These are phyloP conservation scores for Solanum pinnatisectum DNA, from an alignment of 257 asterid species.

Conservation along the genomic window DNA sequence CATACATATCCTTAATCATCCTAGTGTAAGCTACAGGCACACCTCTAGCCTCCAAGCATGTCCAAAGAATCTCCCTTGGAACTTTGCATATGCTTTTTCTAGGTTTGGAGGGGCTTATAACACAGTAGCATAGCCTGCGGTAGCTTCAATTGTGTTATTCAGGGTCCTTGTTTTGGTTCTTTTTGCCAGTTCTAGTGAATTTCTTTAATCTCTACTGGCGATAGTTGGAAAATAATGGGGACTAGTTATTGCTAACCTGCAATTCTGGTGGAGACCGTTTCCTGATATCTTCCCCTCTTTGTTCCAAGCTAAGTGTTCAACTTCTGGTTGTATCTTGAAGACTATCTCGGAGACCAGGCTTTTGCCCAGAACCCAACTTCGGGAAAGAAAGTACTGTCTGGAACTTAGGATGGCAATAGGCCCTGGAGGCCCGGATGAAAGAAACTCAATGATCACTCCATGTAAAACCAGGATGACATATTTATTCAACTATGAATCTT, in stretches of 20 bases:
- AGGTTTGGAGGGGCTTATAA: neutral
- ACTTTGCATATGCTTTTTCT: no score
- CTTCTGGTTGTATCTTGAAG: neutral
- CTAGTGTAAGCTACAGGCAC: no score
- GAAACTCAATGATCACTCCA: neutral
- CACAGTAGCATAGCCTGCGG: neutral
- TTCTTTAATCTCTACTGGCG: neutral
- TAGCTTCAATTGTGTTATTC: neutral
- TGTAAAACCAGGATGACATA: neutral
- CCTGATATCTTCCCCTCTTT: neutral
- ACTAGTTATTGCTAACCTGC: neutral
- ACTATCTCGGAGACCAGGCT: neutral
- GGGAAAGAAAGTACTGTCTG: neutral
- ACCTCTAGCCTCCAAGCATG: no score
- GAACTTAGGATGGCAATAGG: neutral
- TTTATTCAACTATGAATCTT: neutral
- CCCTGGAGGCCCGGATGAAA: neutral
- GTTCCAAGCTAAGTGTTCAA: neutral
- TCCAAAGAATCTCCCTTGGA: no score
- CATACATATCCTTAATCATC: no score
- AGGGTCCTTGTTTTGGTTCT: neutral
- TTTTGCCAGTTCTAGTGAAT: neutral
- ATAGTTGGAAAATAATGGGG: neutral
- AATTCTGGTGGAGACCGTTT: neutral
- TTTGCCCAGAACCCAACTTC: neutral